Percentiles rank a stretch among this genome's conserved stretches.
phyloP scores from a whole-genome alignment of 2,329 filamentous ascomycete genomes.

The Thermomyces lanuginosus region DNA sequence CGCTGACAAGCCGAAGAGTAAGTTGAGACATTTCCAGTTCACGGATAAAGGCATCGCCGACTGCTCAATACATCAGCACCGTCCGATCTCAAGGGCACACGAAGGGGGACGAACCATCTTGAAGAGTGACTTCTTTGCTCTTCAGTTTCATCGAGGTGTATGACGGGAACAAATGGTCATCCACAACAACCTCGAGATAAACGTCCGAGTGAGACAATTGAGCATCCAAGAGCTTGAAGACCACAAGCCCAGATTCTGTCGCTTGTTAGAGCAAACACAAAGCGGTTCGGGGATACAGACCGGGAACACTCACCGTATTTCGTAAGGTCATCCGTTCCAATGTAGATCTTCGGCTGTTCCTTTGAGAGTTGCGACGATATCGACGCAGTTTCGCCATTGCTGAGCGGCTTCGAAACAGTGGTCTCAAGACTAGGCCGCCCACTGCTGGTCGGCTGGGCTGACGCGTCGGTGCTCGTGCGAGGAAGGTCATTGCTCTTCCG shows the following conservation, averaged over 20 bases:
- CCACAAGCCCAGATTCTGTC: constrained; percentile 70
- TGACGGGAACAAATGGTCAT: constrained; percentile 84
- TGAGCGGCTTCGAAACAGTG: constrained; percentile 18
- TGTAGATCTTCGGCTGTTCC: constrained; percentile 56
- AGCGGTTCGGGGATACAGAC: background rate
- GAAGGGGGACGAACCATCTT: constrained; percentile 46
- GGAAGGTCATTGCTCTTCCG: constrained; percentile 2
- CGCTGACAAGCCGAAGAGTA: constrained; percentile 70
- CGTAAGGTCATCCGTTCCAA: constrained; percentile 64
- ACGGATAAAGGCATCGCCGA: constrained; percentile 87
- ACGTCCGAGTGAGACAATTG: constrained; percentile 62
- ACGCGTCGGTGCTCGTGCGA: constrained; percentile 2
- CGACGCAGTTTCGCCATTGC: constrained; percentile 20
- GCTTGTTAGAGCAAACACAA: constrained; percentile 17
- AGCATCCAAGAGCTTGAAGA: constrained; percentile 86
- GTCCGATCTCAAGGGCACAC: background rate
- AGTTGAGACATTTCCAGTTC: constrained; percentile 94
- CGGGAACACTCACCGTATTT: constrained; percentile 45
- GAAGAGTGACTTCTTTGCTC: constrained; percentile 53
- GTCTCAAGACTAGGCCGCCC: constrained; percentile 19
- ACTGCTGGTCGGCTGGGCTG: constrained; percentile 10
- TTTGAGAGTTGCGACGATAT: constrained; percentile 25
- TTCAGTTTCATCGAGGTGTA: constrained; percentile 67
- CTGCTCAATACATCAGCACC: constrained; percentile 14
- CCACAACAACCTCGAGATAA: constrained; percentile 75